Evolutionary conservation across 2,329 filamentous ascomycete species (phyloP), one percentile per base, ranked within the genome.

Genomic region (Xylaria sp.): DNA sequence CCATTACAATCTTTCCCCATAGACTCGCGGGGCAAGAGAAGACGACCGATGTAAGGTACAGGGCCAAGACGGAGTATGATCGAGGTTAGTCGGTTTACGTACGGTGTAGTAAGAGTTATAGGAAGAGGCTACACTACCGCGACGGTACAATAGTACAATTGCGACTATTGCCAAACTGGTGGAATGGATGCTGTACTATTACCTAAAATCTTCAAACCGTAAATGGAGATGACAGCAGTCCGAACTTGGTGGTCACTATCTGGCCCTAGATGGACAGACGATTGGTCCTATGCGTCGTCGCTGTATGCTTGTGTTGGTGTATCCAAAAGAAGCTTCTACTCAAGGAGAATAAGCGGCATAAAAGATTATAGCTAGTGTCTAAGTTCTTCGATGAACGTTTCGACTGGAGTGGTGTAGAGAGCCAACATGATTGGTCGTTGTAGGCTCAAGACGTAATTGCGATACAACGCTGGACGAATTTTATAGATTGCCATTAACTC

Each of bases 21-120:
- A 67, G 69, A 68, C 60, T 63, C 70, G 66, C 70, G 69, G 72
- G 68, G 70, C 66, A 72, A 70, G 67, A 72, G 72, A 70, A 73
- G 72, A 72, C 72, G 67, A 72, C 70, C 72, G 72, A 73, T 76
- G 75, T 76, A 76, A 77, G 75, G 75, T 76, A 77, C 75, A 72
- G 72, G 70, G 58, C 65, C 66, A 66, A 68, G 68, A 68, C 72
- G 71, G 72, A 69, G 69, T 69, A 39, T 50, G 48, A 46, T 63
- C 34, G 32, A 65, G 32, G 43, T 62, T 64, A 60, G 63, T 48
- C 39, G 45, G 60, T 56, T 60, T 58, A 46, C 43, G 39, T 57
- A 34, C 8, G n/a, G 45, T 30, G 48, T 48, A 41, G 23, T 59
- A 39, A 52, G 15, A 20, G 55, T 34, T 41, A 50, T 53, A 55